phyloP scores from a whole-genome alignment of 805 yeast species.

The Candida maris region DNA sequence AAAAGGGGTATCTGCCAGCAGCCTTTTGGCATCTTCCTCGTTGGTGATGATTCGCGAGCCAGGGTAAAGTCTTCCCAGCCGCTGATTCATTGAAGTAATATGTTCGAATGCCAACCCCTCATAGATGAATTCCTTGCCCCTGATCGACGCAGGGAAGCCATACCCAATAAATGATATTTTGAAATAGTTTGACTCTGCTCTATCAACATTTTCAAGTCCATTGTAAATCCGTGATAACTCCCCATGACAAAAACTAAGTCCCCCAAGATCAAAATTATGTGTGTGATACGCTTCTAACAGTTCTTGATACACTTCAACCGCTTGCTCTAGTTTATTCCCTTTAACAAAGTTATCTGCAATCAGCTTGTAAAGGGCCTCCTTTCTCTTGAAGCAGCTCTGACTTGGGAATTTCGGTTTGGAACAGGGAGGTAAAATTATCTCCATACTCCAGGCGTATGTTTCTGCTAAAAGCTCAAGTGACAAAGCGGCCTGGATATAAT shows the following conservation, averaged over 20 bases:
- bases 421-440: slow-evolving; percentile 50
- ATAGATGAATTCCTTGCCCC: slow-evolving; percentile 74
- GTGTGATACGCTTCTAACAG: slow-evolving; percentile 70
- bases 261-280: slow-evolving; percentile 69
- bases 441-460: slow-evolving; percentile 71
- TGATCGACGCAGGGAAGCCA: slow-evolving; percentile 75
- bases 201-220: slow-evolving; percentile 63
- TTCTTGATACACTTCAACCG: slow-evolving; percentile 74
- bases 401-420: slow-evolving; percentile 70
- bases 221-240: slow-evolving; percentile 66
- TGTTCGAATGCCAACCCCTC: slow-evolving; percentile 89
- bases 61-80: slow-evolving; percentile 71
- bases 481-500: slow-evolving; percentile 78
- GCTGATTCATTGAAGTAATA: slow-evolving; percentile 74
- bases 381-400: slow-evolving; percentile 77
- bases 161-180: slow-evolving; percentile 76
- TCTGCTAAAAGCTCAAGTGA: slow-evolving; percentile 74
- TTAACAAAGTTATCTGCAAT: slow-evolving; percentile 66
- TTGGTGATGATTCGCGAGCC: slow-evolving; percentile 70
- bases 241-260: slow-evolving; percentile 67
- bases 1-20: slow-evolving; percentile 49
- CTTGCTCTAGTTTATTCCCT: slow-evolving; percentile 76
- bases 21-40: slow-evolving; percentile 48
- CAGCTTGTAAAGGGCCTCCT: slow-evolving; percentile 64
- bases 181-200: slow-evolving; percentile 74